A percentile compares a stretch with the other conserved stretches of the same genome.
These are phyloP conservation scores for Chloropicon primus DNA, from an alignment of 139 green algal genomes.

Conservation along the genomic window DNA sequence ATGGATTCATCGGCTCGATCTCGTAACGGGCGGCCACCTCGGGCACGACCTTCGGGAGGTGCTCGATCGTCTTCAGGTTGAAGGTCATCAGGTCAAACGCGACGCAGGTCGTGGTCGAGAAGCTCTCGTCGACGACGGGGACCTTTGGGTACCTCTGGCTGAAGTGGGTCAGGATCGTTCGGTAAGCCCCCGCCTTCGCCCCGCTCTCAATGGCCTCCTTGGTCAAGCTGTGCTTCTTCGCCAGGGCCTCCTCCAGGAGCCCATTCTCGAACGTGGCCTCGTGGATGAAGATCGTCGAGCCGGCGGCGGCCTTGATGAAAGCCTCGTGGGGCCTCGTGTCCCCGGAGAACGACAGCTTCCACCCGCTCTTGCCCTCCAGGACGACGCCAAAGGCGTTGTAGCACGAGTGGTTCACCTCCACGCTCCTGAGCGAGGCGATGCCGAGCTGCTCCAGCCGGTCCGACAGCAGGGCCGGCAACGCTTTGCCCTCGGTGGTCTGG, in stretches of 20 bases:
- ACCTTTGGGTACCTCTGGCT: constrained; percentile 82
- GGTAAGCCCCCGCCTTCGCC: constrained; percentile 54
- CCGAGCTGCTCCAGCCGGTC: constrained; percentile 20
- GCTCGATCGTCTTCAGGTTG: constrained; percentile 55
- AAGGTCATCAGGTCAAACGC: constrained; percentile 95
- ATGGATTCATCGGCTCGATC: not conserved
- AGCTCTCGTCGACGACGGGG: constrained; percentile 41
- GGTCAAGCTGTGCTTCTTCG: constrained; percentile 81
- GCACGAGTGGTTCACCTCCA: constrained; percentile 52
- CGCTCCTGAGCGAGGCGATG: constrained; percentile 39
- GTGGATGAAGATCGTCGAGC: constrained; percentile 80
- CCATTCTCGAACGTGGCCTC: constrained; percentile 95
- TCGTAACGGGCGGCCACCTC: constrained; percentile 12
- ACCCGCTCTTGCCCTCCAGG: constrained; percentile 41
- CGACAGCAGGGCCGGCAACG: not conserved
- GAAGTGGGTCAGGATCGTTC: constrained; percentile 96
- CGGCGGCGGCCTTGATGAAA: constrained; percentile 56
- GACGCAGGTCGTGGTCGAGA: constrained; percentile 32
- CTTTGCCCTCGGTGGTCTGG: constrained; percentile 6
- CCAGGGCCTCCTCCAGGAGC: constrained; percentile 61
- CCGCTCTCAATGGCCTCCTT: constrained; percentile 61
- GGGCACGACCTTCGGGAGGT: constrained; percentile 41
- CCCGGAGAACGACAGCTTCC: constrained; percentile 73
- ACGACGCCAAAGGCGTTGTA: constrained; percentile 54
- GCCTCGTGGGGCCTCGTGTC: constrained; percentile 71